Evolutionary conservation across 257 asterid species (phyloP).

Genomic region (Nyctanthes arbortristis): DNA sequence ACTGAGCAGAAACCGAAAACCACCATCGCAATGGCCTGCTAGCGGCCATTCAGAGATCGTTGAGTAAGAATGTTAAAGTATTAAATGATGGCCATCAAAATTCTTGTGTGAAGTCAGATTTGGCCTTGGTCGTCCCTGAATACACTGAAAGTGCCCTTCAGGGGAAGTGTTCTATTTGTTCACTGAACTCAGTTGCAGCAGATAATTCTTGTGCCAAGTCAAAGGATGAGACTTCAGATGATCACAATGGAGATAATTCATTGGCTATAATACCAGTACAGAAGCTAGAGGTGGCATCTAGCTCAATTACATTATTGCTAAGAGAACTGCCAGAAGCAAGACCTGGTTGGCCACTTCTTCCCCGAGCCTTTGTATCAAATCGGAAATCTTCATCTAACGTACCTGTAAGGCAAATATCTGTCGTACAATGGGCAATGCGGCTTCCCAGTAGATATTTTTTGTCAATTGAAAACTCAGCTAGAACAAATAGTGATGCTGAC

Average conservation of each 20-base stretch:
- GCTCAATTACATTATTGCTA: constrained; percentile 50
- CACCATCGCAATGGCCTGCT: constrained; percentile 56
- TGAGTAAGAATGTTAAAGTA: constrained; percentile 59
- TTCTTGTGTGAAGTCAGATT: constrained; percentile 35
- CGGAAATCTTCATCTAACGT: constrained; percentile 30
- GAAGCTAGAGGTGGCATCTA: constrained; percentile 55
- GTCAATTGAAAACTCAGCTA: constrained; percentile 38
- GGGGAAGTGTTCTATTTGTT: constrained; percentile 68
- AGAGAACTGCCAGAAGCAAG: constrained; percentile 63
- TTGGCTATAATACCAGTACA: constrained; percentile 72
- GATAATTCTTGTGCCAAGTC: constrained; percentile 24
- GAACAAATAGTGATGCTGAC: constrained; percentile 30
- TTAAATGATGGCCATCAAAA: constrained; percentile 35
- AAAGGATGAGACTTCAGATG: constrained; percentile 36
- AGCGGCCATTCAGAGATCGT: constrained; percentile 67
- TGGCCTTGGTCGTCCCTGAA: constrained; percentile 30
- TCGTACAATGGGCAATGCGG: constrained; percentile 85
- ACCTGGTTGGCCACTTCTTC: constrained; percentile 98
- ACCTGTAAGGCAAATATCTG: constrained; percentile 55
- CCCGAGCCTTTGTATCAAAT: constrained; percentile 48
- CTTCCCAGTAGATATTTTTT: constrained; percentile 65
- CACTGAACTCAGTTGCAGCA: constrained; percentile 23
- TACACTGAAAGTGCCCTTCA: constrained; percentile 24
- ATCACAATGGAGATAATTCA: constrained; percentile 38
- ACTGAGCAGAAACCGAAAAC: constrained; percentile 57